Evolutionary conservation across 2,329 filamentous ascomycete genomes (phyloP).

Genomic region (Fusarium musae): DNA sequence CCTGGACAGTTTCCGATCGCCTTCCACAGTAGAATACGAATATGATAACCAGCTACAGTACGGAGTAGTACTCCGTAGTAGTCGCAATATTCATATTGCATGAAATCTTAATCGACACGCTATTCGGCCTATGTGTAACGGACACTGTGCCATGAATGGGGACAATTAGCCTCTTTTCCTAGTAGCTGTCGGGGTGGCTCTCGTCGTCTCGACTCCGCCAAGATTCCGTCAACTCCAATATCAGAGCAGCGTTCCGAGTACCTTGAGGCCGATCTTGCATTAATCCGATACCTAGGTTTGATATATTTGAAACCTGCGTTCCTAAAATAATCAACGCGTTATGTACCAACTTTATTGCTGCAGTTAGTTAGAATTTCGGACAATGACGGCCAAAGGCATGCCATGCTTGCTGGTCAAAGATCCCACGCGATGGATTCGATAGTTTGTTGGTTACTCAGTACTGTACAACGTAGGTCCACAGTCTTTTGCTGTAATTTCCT

Average conservation of each 20-base stretch:
- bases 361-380: background rate
- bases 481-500: conserved; percentile 42
- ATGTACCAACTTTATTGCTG: background rate
- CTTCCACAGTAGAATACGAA: background rate
- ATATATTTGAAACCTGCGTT: conserved; percentile 17
- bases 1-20: background rate
- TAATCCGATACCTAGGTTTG: conserved; percentile 14
- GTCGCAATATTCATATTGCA: conserved; percentile 11
- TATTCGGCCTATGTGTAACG: conserved; percentile 10
- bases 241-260: conserved; percentile 3
- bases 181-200: conserved; percentile 11
- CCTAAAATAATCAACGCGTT: background rate
- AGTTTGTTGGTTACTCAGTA: conserved; percentile 4
- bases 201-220: conserved; percentile 10
- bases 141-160: conserved; percentile 34
- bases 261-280: conserved; percentile 13
- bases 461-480: conserved; percentile 33
- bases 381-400: conserved; percentile 5
- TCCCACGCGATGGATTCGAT: conserved; percentile 28
- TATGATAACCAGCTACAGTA: background rate
- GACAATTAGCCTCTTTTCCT: conserved; percentile 31
- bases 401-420: background rate
- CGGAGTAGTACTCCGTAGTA: background rate
- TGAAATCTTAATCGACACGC: conserved; percentile 9
- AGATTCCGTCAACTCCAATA: conserved; percentile 1